These are phyloP conservation scores for Sophora flavescens DNA, from an alignment of 306 rosid genomes.

Conservation along the genomic window DNA sequence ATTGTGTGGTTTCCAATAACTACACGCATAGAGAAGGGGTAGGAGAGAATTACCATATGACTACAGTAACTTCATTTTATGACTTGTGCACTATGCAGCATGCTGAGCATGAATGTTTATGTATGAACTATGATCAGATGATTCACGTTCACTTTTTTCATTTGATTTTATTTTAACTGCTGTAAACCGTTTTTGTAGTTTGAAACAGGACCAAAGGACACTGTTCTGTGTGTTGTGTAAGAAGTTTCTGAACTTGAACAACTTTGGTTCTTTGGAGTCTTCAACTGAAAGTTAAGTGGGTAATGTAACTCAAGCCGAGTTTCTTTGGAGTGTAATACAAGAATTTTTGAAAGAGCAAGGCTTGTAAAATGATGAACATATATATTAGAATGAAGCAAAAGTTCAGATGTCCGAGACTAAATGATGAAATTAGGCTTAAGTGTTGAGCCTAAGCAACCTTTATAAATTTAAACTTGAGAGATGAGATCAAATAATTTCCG, in stretches of 20 bases:
- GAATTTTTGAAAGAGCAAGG: constrained; percentile 35
- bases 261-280: background rate
- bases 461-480: background rate
- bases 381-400: too few relatives aligned
- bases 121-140: constrained; percentile 18
- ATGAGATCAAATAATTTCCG: background rate
- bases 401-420: background rate
- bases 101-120: constrained; percentile 4
- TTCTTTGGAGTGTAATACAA: too few relatives aligned
- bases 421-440: background rate
- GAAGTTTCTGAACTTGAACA: constrained; percentile 33
- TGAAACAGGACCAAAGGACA: constrained; percentile 19
- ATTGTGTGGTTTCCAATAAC: background rate
- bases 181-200: constrained; percentile 1
- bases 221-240: background rate
- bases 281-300: constrained; percentile 27
- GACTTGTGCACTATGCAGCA: background rate
- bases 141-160: too few relatives aligned
- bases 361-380: constrained; percentile 22
- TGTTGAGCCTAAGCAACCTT: background rate
- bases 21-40: background rate
- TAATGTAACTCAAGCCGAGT: constrained; percentile 19
- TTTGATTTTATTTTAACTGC: background rate
- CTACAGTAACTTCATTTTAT: background rate
- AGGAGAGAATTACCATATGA: background rate